Conservation (phyloP, 257 asterid species). For the Solanum dulcamara region DNA sequence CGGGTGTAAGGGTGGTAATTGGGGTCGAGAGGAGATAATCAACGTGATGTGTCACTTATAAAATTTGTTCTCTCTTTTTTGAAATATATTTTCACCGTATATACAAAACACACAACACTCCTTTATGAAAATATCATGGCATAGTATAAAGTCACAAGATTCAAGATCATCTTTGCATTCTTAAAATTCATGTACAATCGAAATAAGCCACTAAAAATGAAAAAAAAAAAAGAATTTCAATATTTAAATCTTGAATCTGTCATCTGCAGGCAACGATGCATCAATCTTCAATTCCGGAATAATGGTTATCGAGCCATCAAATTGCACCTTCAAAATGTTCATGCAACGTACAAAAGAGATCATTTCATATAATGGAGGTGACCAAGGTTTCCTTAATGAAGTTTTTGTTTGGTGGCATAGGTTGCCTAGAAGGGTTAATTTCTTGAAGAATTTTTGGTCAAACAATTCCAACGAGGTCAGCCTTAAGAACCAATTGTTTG, state of each 20-base stretch:
- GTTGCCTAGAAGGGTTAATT: constrained; percentile 25
- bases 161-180: not conserved
- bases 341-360: constrained; percentile 19
- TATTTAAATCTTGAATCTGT: not conserved
- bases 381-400: constrained; percentile 28
- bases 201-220: not conserved
- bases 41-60: not conserved
- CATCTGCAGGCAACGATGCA: constrained; percentile 17
- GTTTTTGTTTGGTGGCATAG: constrained; percentile 32
- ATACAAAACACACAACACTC: not conserved
- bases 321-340: constrained; percentile 23
- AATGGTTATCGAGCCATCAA: constrained; percentile 37
- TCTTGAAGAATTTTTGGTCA: constrained; percentile 25
- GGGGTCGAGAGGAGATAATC: not conserved
- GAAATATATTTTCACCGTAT: not conserved
- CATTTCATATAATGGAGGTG: constrained; percentile 28
- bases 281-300: constrained; percentile 26
- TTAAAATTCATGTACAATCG: not conserved
- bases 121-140: not conserved
- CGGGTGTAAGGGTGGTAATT: no score
- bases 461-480: constrained; percentile 12
- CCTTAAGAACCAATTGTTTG: constrained; percentile 17
- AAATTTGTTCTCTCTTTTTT: not conserved
- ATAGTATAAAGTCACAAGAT: not conserved
- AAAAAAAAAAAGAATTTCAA: not conserved